Percentiles rank a stretch among this genome's conserved stretches.
Conservation (phyloP, 2,329 filamentous ascomycete species). For the Biscogniauxia mediterranea region DNA sequence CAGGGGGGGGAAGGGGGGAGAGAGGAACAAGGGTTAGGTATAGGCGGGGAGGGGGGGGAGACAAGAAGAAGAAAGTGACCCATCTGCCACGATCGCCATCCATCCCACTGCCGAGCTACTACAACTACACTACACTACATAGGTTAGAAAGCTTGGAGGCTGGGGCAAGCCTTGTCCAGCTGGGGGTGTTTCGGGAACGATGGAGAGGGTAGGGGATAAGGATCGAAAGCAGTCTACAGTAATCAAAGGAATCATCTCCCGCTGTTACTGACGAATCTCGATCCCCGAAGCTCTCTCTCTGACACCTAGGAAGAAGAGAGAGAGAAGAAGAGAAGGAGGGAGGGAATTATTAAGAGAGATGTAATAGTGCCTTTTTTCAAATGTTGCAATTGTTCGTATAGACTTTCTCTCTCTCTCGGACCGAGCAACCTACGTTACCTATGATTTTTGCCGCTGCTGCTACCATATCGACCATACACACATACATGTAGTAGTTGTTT, state of each 20-base stretch:
- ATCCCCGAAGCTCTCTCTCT: not conserved
- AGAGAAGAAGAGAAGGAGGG: not conserved
- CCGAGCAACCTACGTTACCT: not conserved
- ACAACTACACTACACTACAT: too few species aligned
- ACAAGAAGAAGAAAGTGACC: too few species aligned
- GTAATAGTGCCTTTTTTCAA: not conserved
- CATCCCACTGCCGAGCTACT: not conserved
- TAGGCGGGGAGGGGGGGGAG: too few species aligned
- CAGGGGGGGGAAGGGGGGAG: not conserved
- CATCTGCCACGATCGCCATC: not conserved
- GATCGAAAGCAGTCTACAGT: not conserved
- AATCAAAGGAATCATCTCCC: not conserved
- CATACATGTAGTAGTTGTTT: not conserved
- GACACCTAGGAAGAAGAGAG: too few species aligned
- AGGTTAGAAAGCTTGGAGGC: not conserved
- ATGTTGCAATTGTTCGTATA: not conserved
- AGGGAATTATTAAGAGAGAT: not conserved
- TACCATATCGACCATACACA: not conserved
- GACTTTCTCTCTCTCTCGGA: not conserved
- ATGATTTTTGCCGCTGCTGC: not conserved
- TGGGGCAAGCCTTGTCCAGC: not conserved
- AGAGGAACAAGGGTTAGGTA: not conserved
- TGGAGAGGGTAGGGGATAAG: not conserved
- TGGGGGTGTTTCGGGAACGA: not conserved
- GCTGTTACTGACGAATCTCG: not conserved